Percentiles rank a stretch among this genome's conserved stretches.
phyloP scores from a whole-genome alignment of 2,329 filamentous ascomycete genomes.

The Neonectria hederae region DNA sequence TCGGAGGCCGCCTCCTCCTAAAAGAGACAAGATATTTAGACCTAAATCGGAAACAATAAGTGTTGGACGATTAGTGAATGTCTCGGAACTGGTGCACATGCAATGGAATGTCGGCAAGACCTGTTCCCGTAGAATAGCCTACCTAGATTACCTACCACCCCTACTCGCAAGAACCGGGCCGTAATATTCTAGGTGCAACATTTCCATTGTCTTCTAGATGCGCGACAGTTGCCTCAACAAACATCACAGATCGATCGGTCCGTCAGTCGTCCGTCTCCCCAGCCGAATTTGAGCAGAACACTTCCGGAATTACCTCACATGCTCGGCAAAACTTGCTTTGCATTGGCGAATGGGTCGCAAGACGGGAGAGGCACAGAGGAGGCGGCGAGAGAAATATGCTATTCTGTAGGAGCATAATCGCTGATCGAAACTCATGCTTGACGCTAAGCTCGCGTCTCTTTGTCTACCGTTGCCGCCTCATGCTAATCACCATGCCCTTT shows the following conservation, averaged over 20 bases:
- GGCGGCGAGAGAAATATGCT: not conserved
- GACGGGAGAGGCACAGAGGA: not conserved
- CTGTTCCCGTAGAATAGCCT: too few species aligned
- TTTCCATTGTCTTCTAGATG: not conserved
- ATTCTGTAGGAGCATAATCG: conserved; percentile 10
- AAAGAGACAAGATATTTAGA: not conserved
- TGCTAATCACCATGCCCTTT: conserved; percentile 13
- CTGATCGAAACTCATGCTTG: conserved; percentile 11
- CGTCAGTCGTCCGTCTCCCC: not conserved
- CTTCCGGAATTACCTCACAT: not conserved
- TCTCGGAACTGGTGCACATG: too few species aligned
- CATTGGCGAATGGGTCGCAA: not conserved
- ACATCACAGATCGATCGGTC: not conserved
- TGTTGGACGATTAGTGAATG: too few species aligned
- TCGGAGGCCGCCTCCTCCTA: not conserved
- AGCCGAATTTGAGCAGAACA: not conserved
- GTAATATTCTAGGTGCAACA: not conserved
- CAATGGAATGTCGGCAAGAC: too few species aligned
- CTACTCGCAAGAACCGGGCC: not conserved
- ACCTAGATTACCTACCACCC: too few species aligned
- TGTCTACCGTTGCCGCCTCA: conserved; percentile 7
- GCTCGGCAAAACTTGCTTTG: not conserved
- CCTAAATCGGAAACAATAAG: not conserved
- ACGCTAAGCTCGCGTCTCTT: conserved; percentile 14
- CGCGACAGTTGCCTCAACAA: not conserved